Percentiles rank a stretch among this genome's conserved stretches.
phyloP scores from a whole-genome alignment of 2,329 filamentous ascomycete species.

The Phialophora tarda region DNA sequence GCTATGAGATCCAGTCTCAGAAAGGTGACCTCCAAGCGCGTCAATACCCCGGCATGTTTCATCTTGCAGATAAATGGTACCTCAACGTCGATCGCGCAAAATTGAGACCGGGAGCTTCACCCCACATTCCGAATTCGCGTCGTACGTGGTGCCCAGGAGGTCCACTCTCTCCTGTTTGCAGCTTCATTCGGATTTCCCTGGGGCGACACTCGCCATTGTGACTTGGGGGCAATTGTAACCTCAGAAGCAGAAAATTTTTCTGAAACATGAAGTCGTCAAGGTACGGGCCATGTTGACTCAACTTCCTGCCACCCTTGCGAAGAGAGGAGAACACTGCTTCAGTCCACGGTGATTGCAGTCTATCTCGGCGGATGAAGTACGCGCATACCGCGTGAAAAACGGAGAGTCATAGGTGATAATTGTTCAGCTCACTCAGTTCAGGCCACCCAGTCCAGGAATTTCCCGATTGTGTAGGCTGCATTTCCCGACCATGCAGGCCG shows the following conservation, averaged over 20 bases:
- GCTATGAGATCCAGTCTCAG: not conserved
- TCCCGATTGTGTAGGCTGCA: not conserved
- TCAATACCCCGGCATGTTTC: not conserved
- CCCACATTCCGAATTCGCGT: slow-evolving; percentile 7
- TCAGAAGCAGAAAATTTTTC: not conserved
- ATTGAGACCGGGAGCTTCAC: not conserved
- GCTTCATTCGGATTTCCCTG: not conserved
- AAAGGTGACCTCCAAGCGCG: not conserved
- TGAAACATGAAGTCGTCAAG: not conserved
- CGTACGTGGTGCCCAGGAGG: not conserved
- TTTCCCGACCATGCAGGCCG: not conserved
- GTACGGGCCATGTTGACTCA: not conserved
- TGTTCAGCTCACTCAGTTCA: not conserved
- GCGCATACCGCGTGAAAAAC: not conserved
- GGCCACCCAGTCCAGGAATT: not conserved
- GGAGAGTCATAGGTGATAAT: not conserved
- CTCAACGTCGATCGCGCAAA: not conserved
- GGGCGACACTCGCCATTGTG: not conserved
- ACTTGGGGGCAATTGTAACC: slow-evolving; percentile 7
- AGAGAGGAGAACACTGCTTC: not conserved
- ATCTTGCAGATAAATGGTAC: not conserved
- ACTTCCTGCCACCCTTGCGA: not conserved
- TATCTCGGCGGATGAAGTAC: not conserved
- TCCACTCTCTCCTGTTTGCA: slow-evolving; percentile 7
- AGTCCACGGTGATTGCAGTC: not conserved